Percentiles rank a stretch among this genome's conserved stretches.
Conservation (phyloP, 129 eudicot genomes). For the Cynara cardunculus region DNA sequence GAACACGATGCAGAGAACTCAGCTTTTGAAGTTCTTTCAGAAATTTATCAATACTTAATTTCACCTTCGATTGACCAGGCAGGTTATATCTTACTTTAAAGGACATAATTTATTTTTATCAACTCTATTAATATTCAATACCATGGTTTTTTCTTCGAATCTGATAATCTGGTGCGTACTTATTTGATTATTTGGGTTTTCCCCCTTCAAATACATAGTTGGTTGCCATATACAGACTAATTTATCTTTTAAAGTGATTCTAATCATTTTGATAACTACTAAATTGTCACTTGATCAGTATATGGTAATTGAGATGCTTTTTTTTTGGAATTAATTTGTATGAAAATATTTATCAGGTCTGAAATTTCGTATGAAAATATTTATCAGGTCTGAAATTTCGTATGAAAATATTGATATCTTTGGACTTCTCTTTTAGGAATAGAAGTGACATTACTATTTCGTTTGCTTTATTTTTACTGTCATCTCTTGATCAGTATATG, state of each 20-base stretch:
- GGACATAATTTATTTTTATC: neutral
- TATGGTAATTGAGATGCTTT: neutral
- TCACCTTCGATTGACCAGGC: slow-evolving; percentile 64
- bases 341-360: neutral
- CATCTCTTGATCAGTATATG: neutral
- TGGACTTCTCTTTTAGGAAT: neutral
- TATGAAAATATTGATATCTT: neutral
- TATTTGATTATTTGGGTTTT: neutral
- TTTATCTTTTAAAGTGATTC: neutral
- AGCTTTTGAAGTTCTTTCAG: slow-evolving; percentile 45
- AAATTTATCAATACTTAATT: slow-evolving; percentile 39
- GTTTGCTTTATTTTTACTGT: neutral
- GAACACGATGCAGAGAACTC: slow-evolving; percentile 28
- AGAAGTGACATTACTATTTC: neutral
- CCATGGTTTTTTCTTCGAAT: neutral
- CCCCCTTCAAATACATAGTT: neutral
- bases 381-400: neutral
- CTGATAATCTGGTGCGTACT: neutral
- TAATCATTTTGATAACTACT: neutral
- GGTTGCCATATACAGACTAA: neutral
- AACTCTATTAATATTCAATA: neutral
- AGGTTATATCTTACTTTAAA: neutral
- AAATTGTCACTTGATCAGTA: neutral
- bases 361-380: neutral
- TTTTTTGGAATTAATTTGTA: neutral